Evolutionary conservation across 2,329 filamentous ascomycete species (phyloP), one percentile per base, ranked within the genome.

Genomic region (Intubia oerlemansii): DNA sequence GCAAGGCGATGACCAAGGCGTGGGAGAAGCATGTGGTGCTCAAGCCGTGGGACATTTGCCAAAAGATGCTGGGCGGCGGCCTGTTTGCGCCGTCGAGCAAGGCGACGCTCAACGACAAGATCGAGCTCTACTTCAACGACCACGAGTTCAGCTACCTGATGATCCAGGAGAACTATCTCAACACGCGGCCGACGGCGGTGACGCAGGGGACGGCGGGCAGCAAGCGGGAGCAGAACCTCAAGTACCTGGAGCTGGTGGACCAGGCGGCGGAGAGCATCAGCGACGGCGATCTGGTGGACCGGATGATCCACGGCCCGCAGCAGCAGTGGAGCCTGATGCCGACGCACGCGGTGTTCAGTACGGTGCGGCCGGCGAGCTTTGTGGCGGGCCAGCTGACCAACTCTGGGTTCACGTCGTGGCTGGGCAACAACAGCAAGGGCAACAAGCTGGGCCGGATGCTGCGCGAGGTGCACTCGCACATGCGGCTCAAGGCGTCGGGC

Each of bases 321-420:
- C 88, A 98, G 46, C 88, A 98, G 36, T 98, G 88, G 88, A 88
- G 79, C 44, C 54, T 98, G 36, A 98, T 98, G 88, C 88, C 88
- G 10, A 77, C 80, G 2, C 88, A 98, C 50, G 88, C 84, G 16
- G 64, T 93, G 22, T 93, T 95, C 54, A 92, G 84, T 45, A 90
- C 91, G 31, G 85, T 98, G 15, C 64, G 79, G 16, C 88, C 88
- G 5, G 75, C 88, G 7, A 92, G 81, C 48, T 92, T 77, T 44
- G 61, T 88, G 9, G 67, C 80, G 28, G 88, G 88, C 23, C 74
- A 75, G 41, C 66, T 90, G 40, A 60, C 67, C 37, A 66, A 66
- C 4, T 76, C 80, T 20, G 60, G 61, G 24, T 98, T 98, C 46
- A 88, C 88, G 0, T 64, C 66, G 6, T 98, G 88, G 88, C 66